These are phyloP conservation scores for Tieghemiomyces parasiticus DNA, from an alignment of 192 early-diverging fungal species.

Conservation along the genomic window DNA sequence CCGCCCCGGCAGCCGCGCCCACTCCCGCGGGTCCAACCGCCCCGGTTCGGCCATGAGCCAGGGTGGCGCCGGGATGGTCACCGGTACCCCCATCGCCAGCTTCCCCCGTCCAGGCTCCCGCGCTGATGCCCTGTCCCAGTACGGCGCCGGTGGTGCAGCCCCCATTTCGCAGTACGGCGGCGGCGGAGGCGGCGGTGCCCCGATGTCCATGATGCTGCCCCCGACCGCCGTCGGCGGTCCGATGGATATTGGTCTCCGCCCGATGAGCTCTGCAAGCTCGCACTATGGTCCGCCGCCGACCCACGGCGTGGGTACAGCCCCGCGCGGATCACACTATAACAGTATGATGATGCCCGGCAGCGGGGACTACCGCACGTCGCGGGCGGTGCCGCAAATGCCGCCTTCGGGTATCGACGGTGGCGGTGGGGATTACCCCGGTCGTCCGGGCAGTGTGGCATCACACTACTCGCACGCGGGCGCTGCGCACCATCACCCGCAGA, in stretches of 20 bases:
- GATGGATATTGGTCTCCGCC: background rate
- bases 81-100: background rate
- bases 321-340: background rate
- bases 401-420: background rate
- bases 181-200: background rate
- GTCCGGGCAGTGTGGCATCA: background rate
- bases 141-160: no score
- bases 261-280: background rate
- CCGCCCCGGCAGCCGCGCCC: conserved; percentile 1
- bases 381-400: background rate
- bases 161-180: background rate
- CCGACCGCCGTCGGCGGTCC: conserved; percentile 3
- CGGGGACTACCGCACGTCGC: background rate
- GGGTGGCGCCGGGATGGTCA: background rate
- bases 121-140: background rate
- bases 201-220: background rate
- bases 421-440: background rate
- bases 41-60: background rate
- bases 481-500: background rate
- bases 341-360: background rate
- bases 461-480: background rate
- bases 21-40: background rate
- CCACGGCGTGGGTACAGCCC: background rate
- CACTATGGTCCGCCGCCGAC: background rate
- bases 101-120: background rate